These are phyloP conservation scores for Fusarium irregulare DNA, from an alignment of 2,329 filamentous ascomycete species.

Conservation along the genomic window DNA sequence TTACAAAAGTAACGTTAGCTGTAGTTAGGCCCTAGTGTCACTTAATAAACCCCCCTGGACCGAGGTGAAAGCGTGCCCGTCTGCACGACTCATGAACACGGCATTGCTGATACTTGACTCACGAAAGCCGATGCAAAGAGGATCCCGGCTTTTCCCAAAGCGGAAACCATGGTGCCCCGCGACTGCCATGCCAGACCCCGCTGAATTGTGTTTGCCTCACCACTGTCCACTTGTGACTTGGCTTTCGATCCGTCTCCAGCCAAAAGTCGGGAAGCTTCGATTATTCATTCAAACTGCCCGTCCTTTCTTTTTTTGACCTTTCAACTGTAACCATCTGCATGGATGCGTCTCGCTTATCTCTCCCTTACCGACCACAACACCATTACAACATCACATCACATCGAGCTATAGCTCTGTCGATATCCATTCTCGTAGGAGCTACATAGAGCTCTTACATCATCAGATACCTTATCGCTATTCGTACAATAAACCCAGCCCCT, in stretches of 20 bases:
- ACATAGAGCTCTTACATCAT: constrained; percentile 32
- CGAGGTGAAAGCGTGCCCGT: background rate
- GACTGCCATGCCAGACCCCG: constrained; percentile 31
- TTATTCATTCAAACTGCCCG: constrained; percentile 8
- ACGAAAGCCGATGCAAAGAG: constrained; percentile 3
- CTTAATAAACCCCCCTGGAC: background rate
- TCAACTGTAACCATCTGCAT: constrained; percentile 11
- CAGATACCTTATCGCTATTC: constrained; percentile 21
- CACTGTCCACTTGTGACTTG: constrained; percentile 6
- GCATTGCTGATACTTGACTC: constrained; percentile 31
- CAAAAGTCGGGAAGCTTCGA: constrained; percentile 37
- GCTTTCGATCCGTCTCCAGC: constrained; percentile 30
- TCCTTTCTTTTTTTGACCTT: background rate
- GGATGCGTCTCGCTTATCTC: constrained; percentile 13
- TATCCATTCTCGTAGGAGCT: constrained; percentile 1
- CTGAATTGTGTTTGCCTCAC: constrained; percentile 18
- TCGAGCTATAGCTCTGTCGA: constrained; percentile 3
- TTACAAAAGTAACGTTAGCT: background rate
- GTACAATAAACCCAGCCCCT: constrained; percentile 2
- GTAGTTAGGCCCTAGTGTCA: background rate
- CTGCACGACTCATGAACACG: constrained; percentile 29
- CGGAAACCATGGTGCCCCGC: constrained; percentile 36
- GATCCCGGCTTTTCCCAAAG: constrained; percentile 18
- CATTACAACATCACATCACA: background rate
- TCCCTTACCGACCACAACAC: background rate